A percentile compares a stretch with the other conserved stretches of the same genome.
phyloP scores from a whole-genome alignment of 345 rosid species.

The Salix purpurea region DNA sequence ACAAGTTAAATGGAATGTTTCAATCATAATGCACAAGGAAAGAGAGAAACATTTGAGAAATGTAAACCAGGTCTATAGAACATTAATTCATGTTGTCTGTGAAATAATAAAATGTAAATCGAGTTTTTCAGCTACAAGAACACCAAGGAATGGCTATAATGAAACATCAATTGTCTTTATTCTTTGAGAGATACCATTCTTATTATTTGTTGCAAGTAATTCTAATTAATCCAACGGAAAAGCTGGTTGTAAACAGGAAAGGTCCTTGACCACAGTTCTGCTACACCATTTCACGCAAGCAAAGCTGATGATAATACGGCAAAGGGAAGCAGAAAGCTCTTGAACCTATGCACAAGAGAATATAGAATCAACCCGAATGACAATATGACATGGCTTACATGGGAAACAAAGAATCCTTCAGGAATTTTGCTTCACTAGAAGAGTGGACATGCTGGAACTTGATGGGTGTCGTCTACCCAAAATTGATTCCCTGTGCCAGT shows the following conservation, averaged over 20 bases:
- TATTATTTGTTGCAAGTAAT: neutral
- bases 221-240: neutral
- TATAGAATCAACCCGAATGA: neutral
- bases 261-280: neutral
- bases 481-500: conserved; percentile 94
- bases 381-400: neutral
- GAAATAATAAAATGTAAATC: neutral
- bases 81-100: neutral
- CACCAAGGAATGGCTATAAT: neutral
- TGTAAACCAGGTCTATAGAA: neutral
- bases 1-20: neutral
- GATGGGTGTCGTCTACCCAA: conserved; percentile 40
- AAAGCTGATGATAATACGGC: neutral
- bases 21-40: neutral
- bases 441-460: conserved; percentile 7
- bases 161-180: neutral
- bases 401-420: neutral
- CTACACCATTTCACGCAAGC: neutral
- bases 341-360: conserved; percentile 2
- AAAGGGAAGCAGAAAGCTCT: neutral
- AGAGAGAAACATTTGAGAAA: neutral
- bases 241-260: neutral
- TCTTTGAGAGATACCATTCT: neutral
- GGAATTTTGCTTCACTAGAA: neutral
- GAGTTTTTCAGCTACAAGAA: neutral